Evolutionary conservation across 2,329 filamentous ascomycete genomes (phyloP).

Genomic region (Arthrobotrys sinensis): DNA sequence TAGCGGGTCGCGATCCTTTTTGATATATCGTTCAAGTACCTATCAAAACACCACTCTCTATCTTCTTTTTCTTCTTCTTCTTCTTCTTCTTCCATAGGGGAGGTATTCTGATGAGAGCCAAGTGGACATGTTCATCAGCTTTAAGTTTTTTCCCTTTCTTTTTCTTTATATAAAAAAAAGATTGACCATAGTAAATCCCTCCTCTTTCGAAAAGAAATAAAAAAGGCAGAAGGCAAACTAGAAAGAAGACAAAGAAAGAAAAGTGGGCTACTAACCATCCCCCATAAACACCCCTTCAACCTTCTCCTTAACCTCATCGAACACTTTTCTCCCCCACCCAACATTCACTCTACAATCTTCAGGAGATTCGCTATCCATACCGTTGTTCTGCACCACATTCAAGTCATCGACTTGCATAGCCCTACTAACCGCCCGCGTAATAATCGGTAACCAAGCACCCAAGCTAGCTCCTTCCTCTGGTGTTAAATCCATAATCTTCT

Average conservation of each 20-base stretch:
- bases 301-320: conserved; percentile 58
- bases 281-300: conserved; percentile 55
- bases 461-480: conserved; percentile 77
- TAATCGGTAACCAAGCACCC: conserved; percentile 77
- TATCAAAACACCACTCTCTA: neutral
- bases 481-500: conserved; percentile 81
- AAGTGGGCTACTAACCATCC: conserved; percentile 30
- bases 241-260: conserved; percentile 9
- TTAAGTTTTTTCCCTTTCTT: conserved; percentile 27
- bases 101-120: conserved; percentile 18
- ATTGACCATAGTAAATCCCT: neutral
- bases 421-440: conserved; percentile 79
- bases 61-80: conserved; percentile 6
- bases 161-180: conserved; percentile 8
- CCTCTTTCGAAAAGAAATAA: neutral
- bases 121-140: conserved; percentile 27
- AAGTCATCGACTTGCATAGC: conserved; percentile 84
- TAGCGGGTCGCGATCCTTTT: conserved; percentile 14
- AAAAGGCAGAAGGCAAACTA: neutral
- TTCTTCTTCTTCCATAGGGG: neutral
- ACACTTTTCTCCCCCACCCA: conserved; percentile 58
- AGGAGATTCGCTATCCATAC: conserved; percentile 66
- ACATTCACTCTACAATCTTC: conserved; percentile 58
- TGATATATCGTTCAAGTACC: conserved; percentile 9
- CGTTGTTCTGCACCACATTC: conserved; percentile 98